These are phyloP conservation scores for Xylariaceae sp. DNA, from an alignment of 2,329 filamentous ascomycete genomes.

Conservation along the genomic window DNA sequence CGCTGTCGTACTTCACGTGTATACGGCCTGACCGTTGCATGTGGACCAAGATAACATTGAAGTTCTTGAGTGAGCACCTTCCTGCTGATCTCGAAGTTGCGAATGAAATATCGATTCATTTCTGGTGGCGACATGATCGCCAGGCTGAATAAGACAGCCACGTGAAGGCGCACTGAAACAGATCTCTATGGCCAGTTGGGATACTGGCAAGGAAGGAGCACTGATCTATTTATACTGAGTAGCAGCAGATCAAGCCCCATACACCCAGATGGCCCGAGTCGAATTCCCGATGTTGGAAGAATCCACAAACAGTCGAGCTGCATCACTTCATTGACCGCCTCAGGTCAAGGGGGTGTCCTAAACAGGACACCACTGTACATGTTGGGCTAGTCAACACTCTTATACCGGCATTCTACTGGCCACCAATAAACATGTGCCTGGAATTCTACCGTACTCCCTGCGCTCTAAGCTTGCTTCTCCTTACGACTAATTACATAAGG, in stretches of 20 bases:
- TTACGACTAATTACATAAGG: neutral
- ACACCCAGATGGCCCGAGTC: no score
- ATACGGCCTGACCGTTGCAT: conserved; percentile 54
- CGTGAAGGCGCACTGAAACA: conserved; percentile 6
- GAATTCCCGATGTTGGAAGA: no score
- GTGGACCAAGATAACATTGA: conserved; percentile 55
- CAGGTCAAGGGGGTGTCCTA: neutral
- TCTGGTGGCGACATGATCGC: conserved; percentile 34
- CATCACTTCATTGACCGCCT: neutral
- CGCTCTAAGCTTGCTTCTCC: no score
- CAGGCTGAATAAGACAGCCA: conserved; percentile 4
- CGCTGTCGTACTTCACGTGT: conserved; percentile 48
- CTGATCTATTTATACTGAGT: conserved; percentile 10
- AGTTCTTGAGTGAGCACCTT: conserved; percentile 57
- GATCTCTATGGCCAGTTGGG: conserved; percentile 9
- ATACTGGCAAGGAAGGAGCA: conserved; percentile 10
- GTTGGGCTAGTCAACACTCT: no score
- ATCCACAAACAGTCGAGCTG: neutral
- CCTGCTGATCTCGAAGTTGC: conserved; percentile 56
- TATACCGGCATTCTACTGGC: no score
- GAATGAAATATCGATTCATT: conserved; percentile 60
- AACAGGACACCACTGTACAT: neutral
- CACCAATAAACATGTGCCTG: no score
- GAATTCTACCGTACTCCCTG: no score
- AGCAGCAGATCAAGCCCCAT: neutral